Evolutionary conservation across 78 protist species (phyloP).

Genomic region (Dictyostelium capitatum): DNA sequence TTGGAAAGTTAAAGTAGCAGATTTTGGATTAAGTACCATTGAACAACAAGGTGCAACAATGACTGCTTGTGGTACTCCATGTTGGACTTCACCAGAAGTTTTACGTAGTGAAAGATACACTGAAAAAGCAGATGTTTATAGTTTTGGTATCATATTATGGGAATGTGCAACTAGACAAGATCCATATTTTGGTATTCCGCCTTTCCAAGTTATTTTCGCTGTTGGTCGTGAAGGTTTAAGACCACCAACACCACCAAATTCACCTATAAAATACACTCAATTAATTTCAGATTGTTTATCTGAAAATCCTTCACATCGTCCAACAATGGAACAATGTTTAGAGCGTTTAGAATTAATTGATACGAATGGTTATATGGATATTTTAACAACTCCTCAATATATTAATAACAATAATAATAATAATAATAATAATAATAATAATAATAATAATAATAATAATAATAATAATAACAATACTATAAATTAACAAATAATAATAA

Average conservation of each 20-base stretch:
- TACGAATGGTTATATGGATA: conserved; percentile 1
- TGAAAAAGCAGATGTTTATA: conserved; percentile 79
- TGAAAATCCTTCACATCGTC: conserved; percentile 68
- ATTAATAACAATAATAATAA: conserved; percentile 11
- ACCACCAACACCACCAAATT: conserved; percentile 70
- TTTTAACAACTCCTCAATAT: background rate
- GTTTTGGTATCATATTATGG: conserved; percentile 83
- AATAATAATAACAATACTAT: background rate
- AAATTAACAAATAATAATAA: background rate
- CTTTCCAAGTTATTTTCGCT: conserved; percentile 83
- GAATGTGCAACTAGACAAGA: conserved; percentile 82
- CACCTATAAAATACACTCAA: conserved; percentile 40
- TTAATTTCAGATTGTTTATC: conserved; percentile 74
- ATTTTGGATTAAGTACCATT: conserved; percentile 82
- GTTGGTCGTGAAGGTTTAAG: conserved; percentile 82
- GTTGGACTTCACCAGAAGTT: conserved; percentile 87
- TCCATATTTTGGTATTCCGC: conserved; percentile 84
- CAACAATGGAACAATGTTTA: conserved; percentile 78
- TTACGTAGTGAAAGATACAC: conserved; percentile 78
- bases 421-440: background rate
- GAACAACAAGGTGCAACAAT: conserved; percentile 63
- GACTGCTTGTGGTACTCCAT: conserved; percentile 89
- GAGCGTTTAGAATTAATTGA: conserved; percentile 59
- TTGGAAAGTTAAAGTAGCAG: conserved; percentile 86
- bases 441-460: background rate